These are phyloP conservation scores for Emergomyces orientalis DNA, from an alignment of 2,329 filamentous ascomycete genomes.

Conservation along the genomic window DNA sequence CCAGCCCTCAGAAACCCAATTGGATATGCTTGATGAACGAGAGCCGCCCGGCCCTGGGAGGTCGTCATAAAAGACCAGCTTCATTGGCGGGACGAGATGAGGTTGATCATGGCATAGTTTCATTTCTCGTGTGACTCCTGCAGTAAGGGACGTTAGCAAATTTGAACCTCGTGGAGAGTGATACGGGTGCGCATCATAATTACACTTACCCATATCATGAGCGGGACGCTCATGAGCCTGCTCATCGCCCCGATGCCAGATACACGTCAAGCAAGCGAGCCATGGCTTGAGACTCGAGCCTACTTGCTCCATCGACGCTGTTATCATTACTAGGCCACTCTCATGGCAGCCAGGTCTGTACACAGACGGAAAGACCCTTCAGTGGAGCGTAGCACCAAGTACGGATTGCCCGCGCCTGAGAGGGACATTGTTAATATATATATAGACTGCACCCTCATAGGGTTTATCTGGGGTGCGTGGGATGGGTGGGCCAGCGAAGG, in stretches of 20 bases:
- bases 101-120: conserved; percentile 39
- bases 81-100: conserved; percentile 39
- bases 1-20: conserved; percentile 33
- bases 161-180: not conserved
- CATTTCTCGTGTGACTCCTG: conserved; percentile 37
- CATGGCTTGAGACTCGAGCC: conserved; percentile 33
- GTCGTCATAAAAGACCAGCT: conserved; percentile 34
- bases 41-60: conserved; percentile 28
- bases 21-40: conserved; percentile 29
- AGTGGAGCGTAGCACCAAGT: not conserved
- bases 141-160: conserved; percentile 1
- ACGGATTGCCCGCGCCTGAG: not conserved
- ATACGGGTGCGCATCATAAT: not conserved
- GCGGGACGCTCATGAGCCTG: conserved; percentile 19
- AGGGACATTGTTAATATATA: not conserved
- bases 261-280: conserved; percentile 32
- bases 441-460: not conserved
- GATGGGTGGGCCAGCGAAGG: not conserved
- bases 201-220: conserved; percentile 18
- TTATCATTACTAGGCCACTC: conserved; percentile 26
- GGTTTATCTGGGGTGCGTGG: not conserved
- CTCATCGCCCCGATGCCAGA: conserved; percentile 24
- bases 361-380: conserved; percentile 1
- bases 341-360: conserved; percentile 6
- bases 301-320: conserved; percentile 30